Conservation (phyloP, 306 rosid species). For the Mimosa pudica region DNA sequence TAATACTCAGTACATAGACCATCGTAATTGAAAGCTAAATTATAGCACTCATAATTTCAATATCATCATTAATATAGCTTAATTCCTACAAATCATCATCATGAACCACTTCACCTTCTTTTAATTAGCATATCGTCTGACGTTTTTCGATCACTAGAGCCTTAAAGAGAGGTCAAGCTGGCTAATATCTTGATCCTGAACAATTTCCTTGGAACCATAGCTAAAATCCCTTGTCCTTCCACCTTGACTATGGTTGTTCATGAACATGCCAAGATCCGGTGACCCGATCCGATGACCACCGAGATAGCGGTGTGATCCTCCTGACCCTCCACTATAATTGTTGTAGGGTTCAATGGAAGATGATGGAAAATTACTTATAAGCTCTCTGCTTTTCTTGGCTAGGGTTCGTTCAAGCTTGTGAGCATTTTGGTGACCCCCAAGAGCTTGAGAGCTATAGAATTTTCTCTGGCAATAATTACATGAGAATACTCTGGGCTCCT, state of each 20-base stretch:
- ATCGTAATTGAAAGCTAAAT: slow-evolving; percentile 3
- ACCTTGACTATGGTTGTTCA: slow-evolving; percentile 34
- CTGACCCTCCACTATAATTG: background rate
- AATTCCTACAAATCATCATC: slow-evolving; percentile 25
- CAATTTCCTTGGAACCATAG: slow-evolving; percentile 44
- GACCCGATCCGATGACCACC: background rate
- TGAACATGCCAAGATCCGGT: slow-evolving; percentile 12
- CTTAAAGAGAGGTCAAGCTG: slow-evolving; percentile 85
- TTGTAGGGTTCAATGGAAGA: slow-evolving; percentile 40
- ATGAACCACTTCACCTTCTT: slow-evolving; percentile 18
- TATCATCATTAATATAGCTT: slow-evolving; percentile 24
- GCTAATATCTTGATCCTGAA: slow-evolving; percentile 60
- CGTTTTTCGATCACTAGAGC: slow-evolving; percentile 39
- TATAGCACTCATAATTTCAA: slow-evolving; percentile 5
- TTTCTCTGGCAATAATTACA: slow-evolving; percentile 91
- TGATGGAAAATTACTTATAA: slow-evolving; percentile 42
- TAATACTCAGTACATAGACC: slow-evolving; percentile 15
- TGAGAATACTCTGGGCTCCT: slow-evolving; percentile 61
- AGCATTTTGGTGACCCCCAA: slow-evolving; percentile 95
- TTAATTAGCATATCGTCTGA: background rate
- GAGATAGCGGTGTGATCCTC: slow-evolving; percentile 12
- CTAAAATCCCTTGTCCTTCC: slow-evolving; percentile 34
- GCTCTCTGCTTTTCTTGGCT: slow-evolving; percentile 83
- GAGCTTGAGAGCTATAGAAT: slow-evolving; percentile 85
- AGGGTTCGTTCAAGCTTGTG: slow-evolving; percentile 86